Conservation (phyloP, 2,329 filamentous ascomycete genomes). For the Trichoderma breve region DNA sequence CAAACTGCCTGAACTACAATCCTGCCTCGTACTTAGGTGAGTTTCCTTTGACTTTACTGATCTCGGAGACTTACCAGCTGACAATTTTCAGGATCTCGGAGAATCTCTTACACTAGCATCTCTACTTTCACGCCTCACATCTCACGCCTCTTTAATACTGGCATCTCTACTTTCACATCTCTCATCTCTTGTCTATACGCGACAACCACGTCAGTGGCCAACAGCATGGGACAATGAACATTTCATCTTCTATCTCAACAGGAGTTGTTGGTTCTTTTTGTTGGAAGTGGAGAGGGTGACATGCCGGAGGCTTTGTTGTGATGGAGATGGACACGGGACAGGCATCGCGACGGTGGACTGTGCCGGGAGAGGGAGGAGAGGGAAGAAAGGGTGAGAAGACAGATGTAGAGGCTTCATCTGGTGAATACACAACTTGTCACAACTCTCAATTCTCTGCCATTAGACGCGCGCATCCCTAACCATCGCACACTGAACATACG, state of each 20-base stretch:
- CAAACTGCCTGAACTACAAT: conserved; percentile 18
- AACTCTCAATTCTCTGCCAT: background rate
- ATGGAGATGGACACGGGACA: background rate
- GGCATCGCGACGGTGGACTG: background rate
- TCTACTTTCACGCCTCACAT: too few species aligned
- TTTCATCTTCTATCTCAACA: background rate
- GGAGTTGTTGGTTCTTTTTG: background rate
- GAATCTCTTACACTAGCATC: too few species aligned
- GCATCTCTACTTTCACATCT: too few species aligned
- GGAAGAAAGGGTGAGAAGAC: background rate
- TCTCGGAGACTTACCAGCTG: too few species aligned
- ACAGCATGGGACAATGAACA: background rate
- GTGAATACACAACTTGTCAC: background rate
- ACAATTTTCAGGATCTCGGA: too few species aligned
- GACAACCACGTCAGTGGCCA: too few species aligned
- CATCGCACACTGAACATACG: conserved; percentile 4
- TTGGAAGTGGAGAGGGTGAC: background rate
- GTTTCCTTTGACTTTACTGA: conserved; percentile 33
- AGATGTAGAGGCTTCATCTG: background rate
- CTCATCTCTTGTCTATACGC: too few species aligned
- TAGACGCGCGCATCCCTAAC: background rate
- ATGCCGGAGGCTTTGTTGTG: background rate
- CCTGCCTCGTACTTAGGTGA: conserved; percentile 46
- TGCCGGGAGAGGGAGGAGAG: too few species aligned
- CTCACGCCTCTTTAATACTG: too few species aligned